Evolutionary conservation across 257 asterid genomes (phyloP), one percentile per base, ranked within the genome.

Genomic region (Nicotiana obtusifolia): DNA sequence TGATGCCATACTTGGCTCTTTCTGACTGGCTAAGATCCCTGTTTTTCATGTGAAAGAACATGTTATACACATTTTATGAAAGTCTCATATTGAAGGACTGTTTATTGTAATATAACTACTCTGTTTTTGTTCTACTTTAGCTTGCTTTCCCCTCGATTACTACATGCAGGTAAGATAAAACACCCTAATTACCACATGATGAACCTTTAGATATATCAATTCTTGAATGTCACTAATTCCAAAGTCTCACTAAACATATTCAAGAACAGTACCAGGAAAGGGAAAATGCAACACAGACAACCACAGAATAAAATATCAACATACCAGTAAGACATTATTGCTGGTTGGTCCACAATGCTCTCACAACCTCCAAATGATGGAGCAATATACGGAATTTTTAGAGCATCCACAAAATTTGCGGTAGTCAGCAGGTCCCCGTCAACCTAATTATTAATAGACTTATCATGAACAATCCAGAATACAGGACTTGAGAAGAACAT

Each of bases 291-390:
- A 66, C 7, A 16, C 49, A 66, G 26, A 66, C 24, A 73, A 47
- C 60, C 13, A 47, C 49, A 35, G 24, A 47, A 64, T 8, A 28
- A 76, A 66, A 59, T 17, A 64, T 60, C 31, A 17, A 59, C 90
- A 60, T 87, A 95, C 98, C 97, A 95, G 73, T 93, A 95, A 82
- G 98, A 95, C 98, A 95, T 93, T 24, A 95, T 92, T 52, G 98
- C 98, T 64, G 98, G 98, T 88, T 92, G 98, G 81, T 95, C 97
- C 62, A 95, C 97, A 80, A 95, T 95, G 93, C 98, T 93, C 87
- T 94, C 98, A 79, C 93, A 89, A 47, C 98, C 98, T 78, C 98
- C 98, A 84, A 95, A 95, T 6, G 98, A 95, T 2, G 98, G 98
- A 82, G 98, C 98, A 60, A 95, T 93, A 81, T 95, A 95, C 16